Base-by-base conservation (phyloP, 2,329 filamentous ascomycete species). In the Sporothrix dimorphospora region DNA sequence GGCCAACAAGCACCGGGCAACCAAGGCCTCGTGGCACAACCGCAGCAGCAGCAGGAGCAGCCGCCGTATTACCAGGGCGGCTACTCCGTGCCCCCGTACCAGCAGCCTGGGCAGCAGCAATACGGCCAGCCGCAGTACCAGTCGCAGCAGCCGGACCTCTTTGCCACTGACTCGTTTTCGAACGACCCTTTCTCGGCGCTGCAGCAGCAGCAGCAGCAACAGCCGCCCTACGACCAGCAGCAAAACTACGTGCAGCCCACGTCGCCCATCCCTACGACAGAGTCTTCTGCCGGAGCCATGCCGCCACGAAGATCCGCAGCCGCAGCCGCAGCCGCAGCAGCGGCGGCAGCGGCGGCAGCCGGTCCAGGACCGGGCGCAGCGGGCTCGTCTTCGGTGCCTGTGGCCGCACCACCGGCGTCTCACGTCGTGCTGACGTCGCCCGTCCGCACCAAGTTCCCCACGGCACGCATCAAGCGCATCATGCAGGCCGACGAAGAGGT, bases 401-500 rank as follows among this genome's bases (percentile, higher is more conserved):
- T 30, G 6, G 5, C 57, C 27, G 70, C 70, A 9, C 34, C 49
- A 47, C 65, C 42, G 16, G 8, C 16, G 11, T 51, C 74, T 69
- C 71, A 47, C 42, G 63, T 34, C 57, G 82, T 88, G 77, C 89
- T 83, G 80, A 88, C 81, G 83, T 97, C 83, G 81, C 86, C 94
- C 57, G 94, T 99, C 77, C 93, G 90, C 81, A 98, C 95, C 45
- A 98, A 98, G 78, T 99, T 99, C 78, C 96, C 96, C 1, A 97
- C 97, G 42, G 96, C 96, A 16, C 89, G 96, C 74, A 99, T 99
- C 85, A 99, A 99, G 86, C 90, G 96, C 69, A 98, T 99, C 78
- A 98, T 99, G 96, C 96, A 99, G 83, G 95, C 95, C 12, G 96
- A 99, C 79, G 96, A 99, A 79, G 96, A 99, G 80, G 94, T 99